Conservation (phyloP, 441 rosid genomes). For the Kokia cookei region DNA sequence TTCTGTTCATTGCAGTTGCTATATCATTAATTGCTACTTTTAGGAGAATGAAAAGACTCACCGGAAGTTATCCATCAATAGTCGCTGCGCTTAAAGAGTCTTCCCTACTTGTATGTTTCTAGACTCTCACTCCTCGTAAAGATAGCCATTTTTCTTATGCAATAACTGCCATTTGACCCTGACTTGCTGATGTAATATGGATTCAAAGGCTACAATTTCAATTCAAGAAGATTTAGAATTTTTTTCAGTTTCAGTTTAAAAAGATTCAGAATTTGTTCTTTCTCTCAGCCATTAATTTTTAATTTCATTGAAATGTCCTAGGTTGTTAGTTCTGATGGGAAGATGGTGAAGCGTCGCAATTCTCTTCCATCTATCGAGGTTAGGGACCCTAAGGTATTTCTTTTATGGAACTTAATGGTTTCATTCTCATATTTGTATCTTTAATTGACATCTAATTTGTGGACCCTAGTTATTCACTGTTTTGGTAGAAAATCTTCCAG, state of each 20-base stretch:
- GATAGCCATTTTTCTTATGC: not conserved
- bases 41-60: conserved; percentile 75
- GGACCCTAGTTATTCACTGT: conserved; percentile 70
- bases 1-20: conserved; percentile 51
- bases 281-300: not conserved
- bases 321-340: conserved; percentile 72
- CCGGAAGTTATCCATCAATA: conserved; percentile 41
- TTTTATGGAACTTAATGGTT: conserved; percentile 12
- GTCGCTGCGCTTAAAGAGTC: conserved; percentile 75
- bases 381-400: conserved; percentile 72
- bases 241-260: not conserved
- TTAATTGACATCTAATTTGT: conserved; percentile 29
- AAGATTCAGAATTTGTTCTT: not conserved
- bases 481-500: conserved; percentile 92
- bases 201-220: not conserved
- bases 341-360: conserved; percentile 73
- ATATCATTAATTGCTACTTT: conserved; percentile 60
- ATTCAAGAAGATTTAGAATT: not conserved
- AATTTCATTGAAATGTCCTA: conserved; percentile 14
- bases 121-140: not conserved
- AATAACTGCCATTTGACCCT: not conserved
- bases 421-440: not conserved
- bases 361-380: conserved; percentile 57
- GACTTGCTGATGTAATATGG: not conserved
- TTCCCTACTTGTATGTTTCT: conserved; percentile 55